Conservation (phyloP, 176 grass and related monocot genomes). For the Rhynchospora tenuis region DNA sequence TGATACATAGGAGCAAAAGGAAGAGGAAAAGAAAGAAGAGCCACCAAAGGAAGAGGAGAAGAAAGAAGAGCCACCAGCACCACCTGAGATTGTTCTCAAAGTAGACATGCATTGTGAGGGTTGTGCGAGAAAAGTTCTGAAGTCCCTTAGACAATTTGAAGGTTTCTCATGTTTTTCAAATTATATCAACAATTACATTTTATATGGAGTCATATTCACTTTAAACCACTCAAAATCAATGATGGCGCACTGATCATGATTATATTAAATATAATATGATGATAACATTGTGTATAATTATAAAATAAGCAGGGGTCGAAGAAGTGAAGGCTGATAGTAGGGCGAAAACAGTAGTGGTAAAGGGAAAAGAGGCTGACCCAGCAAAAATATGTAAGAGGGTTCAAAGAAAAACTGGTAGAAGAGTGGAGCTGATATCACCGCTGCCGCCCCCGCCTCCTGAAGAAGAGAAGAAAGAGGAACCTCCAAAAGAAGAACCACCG, state of each 20-base stretch:
- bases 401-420: conserved; percentile 59
- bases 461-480: conserved; percentile 59
- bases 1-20: conserved; percentile 38
- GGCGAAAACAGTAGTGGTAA: conserved; percentile 57
- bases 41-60: conserved; percentile 24
- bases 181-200: neutral
- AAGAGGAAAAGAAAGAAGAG: conserved; percentile 31
- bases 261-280: neutral
- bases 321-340: conserved; percentile 50
- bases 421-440: conserved; percentile 59
- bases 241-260: neutral
- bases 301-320: conserved; percentile 34
- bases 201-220: neutral
- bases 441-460: conserved; percentile 31
- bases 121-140: conserved; percentile 59
- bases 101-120: conserved; percentile 77
- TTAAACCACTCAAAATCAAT: neutral
- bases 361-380: conserved; percentile 42
- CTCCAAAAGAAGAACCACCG: conserved; percentile 17
- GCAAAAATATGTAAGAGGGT: conserved; percentile 50
- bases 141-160: conserved; percentile 43
- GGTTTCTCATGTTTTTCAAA: conserved; percentile 16
- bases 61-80: conserved; percentile 25
- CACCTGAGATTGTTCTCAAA: conserved; percentile 54
- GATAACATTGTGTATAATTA: neutral